Base-by-base conservation (phyloP, 345 rosid genomes). In the Conringia planisiliqua region DNA sequence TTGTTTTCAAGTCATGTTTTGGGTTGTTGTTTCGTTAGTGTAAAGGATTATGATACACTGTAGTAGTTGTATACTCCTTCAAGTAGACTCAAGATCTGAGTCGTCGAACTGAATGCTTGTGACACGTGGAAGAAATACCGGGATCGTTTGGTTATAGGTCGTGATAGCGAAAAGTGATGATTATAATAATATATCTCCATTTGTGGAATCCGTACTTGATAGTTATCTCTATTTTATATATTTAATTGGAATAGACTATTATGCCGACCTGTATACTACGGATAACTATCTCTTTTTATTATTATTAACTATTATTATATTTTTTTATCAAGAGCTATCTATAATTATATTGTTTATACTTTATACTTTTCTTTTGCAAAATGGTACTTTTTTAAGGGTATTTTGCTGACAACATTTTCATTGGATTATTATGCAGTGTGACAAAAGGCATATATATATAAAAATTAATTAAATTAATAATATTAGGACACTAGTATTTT, bases 151-250 rank as follows among this genome's bases (percentile, higher is more conserved):
- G 52, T 70, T 72, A 32, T 43, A 64, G 71, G 71, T 54, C 18
- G 16, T 42, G 50, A 63, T 20, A 18, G 62, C 42, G 51, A 39
- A 38, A 52, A 20, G 44, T 9, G 5, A 64, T 73, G 20, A 55
- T 22, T 72, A 62, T 22, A 59, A 24, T 56, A 55, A 40, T 50
- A 39, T 16, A 24, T 63, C 8, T 40, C 46, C 46, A 52, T 73
- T 56, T 42, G 64, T 64, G 18, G 26, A 71, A 62, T 52, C 44
- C 7, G 24, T 22, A 22, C 24, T 22, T 22, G 24, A 6, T 54
- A 8, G 56, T 73, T 73, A 64, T 73, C 77, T 55, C 29, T n/a
- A 60, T 39, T 47, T 65, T 30, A 9, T 67, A 38, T 54, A 39
- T 68, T 54, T 68, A 39, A 2, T 38, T 38, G 17, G 17, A 11